These are phyloP conservation scores for Colletotrichum somersetense DNA, from an alignment of 2,329 filamentous ascomycete genomes.

Conservation along the genomic window DNA sequence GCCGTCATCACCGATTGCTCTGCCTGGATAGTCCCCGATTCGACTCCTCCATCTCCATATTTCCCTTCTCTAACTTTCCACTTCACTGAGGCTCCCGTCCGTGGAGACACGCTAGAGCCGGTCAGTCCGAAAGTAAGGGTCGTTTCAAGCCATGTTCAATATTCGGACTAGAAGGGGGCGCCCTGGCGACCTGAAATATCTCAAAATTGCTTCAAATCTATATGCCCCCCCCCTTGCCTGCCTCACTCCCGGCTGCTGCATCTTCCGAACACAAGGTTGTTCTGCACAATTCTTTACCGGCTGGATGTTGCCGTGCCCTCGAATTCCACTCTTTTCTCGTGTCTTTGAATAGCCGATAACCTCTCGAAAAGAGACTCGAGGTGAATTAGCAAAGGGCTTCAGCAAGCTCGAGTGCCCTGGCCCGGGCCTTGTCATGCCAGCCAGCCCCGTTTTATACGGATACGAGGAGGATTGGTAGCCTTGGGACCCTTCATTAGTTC, in stretches of 20 bases:
- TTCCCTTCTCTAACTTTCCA: conserved; percentile 12
- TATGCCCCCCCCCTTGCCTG: no score
- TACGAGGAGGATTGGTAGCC: conserved; percentile 31
- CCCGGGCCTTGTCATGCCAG: conserved; percentile 17
- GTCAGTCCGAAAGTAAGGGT: conserved; percentile 39
- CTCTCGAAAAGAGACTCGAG: conserved; percentile 1
- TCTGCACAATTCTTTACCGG: neutral
- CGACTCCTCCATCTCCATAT: conserved; percentile 9
- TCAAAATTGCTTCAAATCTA: conserved; percentile 35
- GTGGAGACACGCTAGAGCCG: conserved; percentile 39
- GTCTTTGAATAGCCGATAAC: conserved; percentile 1
- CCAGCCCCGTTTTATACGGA: conserved; percentile 39
- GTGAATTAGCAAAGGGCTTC: conserved; percentile 4
- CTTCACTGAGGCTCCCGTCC: conserved; percentile 22
- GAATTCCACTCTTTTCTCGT: neutral
- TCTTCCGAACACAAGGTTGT: conserved; percentile 16
- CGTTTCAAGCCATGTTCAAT: conserved; percentile 38
- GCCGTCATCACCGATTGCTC: conserved; percentile 33
- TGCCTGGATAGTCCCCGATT: conserved; percentile 13
- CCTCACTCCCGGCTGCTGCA: no score
- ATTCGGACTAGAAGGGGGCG: conserved; percentile 21
- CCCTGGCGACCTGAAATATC: conserved; percentile 28
- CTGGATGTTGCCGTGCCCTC: neutral
- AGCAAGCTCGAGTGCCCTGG: conserved; percentile 1
- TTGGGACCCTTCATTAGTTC: conserved; percentile 33